phyloP scores from a whole-genome alignment of 2,329 filamentous ascomycete genomes.

The Colletotrichum chrysophilum region DNA sequence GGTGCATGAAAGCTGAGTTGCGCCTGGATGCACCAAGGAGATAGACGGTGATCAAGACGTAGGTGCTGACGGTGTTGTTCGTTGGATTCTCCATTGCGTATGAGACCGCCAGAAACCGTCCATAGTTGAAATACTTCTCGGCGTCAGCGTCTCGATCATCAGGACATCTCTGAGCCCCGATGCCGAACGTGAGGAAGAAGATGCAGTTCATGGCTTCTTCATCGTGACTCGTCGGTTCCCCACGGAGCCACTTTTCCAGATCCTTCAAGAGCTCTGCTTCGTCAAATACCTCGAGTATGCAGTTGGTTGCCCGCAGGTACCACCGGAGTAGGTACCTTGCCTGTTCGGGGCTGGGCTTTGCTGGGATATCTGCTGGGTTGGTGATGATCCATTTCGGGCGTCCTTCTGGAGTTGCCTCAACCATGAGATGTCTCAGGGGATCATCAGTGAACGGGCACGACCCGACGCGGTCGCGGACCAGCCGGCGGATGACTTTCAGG shows the following conservation, averaged over 20 bases:
- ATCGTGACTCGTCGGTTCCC: conserved; percentile 2
- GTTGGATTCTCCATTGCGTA: conserved; percentile 40
- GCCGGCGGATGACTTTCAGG: conserved; percentile 36
- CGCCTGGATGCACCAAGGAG: conserved; percentile 37
- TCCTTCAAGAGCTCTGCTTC: conserved; percentile 28
- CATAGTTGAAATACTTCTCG: conserved; percentile 37
- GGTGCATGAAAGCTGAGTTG: conserved; percentile 42
- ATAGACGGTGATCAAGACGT: conserved; percentile 41
- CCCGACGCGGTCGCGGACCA: conserved; percentile 34
- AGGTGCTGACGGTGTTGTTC: conserved; percentile 35
- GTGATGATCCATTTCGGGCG: conserved; percentile 28
- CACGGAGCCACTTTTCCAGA: conserved; percentile 32
- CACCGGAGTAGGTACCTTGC: conserved; percentile 32
- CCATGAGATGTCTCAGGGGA: conserved; percentile 35
- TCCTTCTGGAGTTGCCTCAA: conserved; percentile 35
- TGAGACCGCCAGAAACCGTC: conserved; percentile 35
- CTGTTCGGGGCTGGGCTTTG: conserved; percentile 26
- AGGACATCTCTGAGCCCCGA: conserved; percentile 36
- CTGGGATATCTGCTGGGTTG: conserved; percentile 22
- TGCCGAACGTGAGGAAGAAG: conserved; percentile 34
- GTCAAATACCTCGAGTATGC: conserved; percentile 36
- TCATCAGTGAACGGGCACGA: conserved; percentile 37
- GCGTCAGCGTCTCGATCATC: conserved; percentile 36
- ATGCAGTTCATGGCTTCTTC: conserved; percentile 18
- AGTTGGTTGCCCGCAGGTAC: conserved; percentile 32